These are phyloP conservation scores for Monosiga brevicollis DNA, from an alignment of 78 protist species.

Conservation along the genomic window DNA sequence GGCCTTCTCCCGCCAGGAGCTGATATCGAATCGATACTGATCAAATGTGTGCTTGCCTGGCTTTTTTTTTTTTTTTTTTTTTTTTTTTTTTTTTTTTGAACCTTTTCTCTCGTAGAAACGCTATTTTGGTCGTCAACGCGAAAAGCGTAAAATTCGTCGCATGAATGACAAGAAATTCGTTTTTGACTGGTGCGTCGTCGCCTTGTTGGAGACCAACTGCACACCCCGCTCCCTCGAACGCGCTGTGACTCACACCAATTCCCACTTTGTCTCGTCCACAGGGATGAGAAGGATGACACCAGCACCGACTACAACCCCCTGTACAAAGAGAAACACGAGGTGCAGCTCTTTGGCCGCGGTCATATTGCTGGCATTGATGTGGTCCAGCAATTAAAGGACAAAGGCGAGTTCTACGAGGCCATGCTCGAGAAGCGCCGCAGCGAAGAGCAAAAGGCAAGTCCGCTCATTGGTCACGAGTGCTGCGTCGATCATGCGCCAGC, in stretches of 20 bases:
- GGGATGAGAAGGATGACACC: conserved; percentile 67
- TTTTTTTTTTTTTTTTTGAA: too few species aligned
- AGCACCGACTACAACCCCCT: conserved; percentile 38
- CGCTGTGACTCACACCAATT: too few species aligned
- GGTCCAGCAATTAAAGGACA: not conserved
- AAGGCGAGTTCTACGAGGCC: conserved; percentile 8
- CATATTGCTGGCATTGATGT: conserved; percentile 48
- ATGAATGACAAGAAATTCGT: not conserved
- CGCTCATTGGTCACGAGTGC: too few species aligned
- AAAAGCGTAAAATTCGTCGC: not conserved
- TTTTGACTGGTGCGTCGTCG: conserved; percentile 80
- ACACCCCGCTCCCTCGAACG: too few species aligned
- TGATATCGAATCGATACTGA: too few species aligned
- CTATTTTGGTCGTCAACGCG: not conserved
- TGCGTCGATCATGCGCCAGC: too few species aligned
- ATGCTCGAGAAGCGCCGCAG: not conserved
- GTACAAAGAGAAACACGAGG: conserved; percentile 23
- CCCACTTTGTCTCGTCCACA: too few species aligned
- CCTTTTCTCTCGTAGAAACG: not conserved
- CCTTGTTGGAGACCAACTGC: too few species aligned
- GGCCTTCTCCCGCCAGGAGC: not conserved
- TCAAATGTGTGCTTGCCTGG: too few species aligned
- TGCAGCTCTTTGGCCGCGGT: conserved; percentile 66
- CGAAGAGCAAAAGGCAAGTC: not conserved
- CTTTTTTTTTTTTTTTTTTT: too few species aligned